Evolutionary conservation across 1,284 basidiomycete species (phyloP), one percentile per base, ranked within the genome.

Genomic region (Pseudozyma tsukubaensis): DNA sequence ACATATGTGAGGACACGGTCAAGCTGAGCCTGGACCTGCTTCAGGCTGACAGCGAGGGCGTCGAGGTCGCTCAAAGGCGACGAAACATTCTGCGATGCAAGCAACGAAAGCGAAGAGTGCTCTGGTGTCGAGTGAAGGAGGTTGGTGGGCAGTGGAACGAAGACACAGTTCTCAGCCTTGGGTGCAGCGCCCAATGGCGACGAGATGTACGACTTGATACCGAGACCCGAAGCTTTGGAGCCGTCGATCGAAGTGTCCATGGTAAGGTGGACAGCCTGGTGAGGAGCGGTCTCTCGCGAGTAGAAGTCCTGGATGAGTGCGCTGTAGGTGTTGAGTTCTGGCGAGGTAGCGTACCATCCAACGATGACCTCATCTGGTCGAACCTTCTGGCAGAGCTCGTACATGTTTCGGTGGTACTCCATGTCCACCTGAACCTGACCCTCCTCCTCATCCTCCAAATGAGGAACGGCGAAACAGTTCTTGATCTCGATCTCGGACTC

Each of bases 261-360:
- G 12, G 94, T 92, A 55, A 99, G 88, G 85, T 99, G 96, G 47
- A 99, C 90, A 5, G 97, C 94, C 64, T 92, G 92, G 85, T 92
- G 90, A 5, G 94, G 92, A 0, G 90, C 88, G 3, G 93, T 94
- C 86, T 99, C 94, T 88, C 92, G 90, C 42, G 93, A 90, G 86
- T 97, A 99, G 86, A 97, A 97, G 86, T 97, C 95, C 89, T 99
- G 97, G 83, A 99, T 97, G 74, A 99, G 89, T 19, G 97, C 94
- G 47, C 94, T 96, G 88, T 96, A 96, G 14, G 93, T 93, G 87
- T 97, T 96, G 66, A 99, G 89, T 72, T 92, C 90, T 4, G 92
- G 92, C 72, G 72, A 79, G 21, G 82, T 83, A 19, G 81, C 80
- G 60, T 84, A 84, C 94, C 94, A 96, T 70, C 94, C 94, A 47